Evolutionary conservation across 495 filamentous ascomycete species (phyloP), one percentile per base, ranked within the genome.

Genomic region (Cercophora samala): DNA sequence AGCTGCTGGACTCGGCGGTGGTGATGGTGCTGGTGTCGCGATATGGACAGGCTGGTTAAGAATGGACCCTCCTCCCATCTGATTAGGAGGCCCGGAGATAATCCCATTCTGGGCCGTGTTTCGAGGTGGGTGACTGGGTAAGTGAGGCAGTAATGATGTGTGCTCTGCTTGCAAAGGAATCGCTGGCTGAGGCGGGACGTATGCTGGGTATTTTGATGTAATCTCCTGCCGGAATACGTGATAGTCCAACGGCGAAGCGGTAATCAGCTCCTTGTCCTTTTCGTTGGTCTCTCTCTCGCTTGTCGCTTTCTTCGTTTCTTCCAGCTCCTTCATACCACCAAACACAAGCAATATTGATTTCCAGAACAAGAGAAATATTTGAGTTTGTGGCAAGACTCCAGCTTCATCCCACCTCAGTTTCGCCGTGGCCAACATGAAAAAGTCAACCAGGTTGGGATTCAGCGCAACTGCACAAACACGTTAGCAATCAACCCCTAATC

Each of bases 181-280:
- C 15, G 91, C 77, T 1, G 91, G 88, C 25, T 87, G 89, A 23
- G 95, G 96, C 4, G 95, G 94, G 67, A 93, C 89, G 76, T 98
- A 99, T 4, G 96, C 90, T 5, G 95, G 95, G 73, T 99, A 99
- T 80, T 99, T 99, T 0, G 95, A 98, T n/a, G 89, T 96, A 69
- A 99, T 93, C 76, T 99, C 95, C 76, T 98, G 94, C 25, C 96
- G 88, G 74, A 99, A 99, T 15, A 92, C 83, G 74, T 98, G 94
- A 73, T 99, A 99, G 72, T 99, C 96, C 11, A 99, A 82, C 15
- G 96, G 95, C 11, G 93, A 97, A 5, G 95, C 93, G 1, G 89
- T 96, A 64, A 99, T 92, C 51, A 92, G 77, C 76, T 76, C 78
- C 66, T 83, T 85, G 19, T 78, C 74, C 56, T 84, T 80, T 56